Percentiles rank a stretch among this genome's conserved stretches.
These are phyloP conservation scores for Amanita thiersii DNA, from an alignment of 768 basidiomycete genomes.

Conservation along the genomic window DNA sequence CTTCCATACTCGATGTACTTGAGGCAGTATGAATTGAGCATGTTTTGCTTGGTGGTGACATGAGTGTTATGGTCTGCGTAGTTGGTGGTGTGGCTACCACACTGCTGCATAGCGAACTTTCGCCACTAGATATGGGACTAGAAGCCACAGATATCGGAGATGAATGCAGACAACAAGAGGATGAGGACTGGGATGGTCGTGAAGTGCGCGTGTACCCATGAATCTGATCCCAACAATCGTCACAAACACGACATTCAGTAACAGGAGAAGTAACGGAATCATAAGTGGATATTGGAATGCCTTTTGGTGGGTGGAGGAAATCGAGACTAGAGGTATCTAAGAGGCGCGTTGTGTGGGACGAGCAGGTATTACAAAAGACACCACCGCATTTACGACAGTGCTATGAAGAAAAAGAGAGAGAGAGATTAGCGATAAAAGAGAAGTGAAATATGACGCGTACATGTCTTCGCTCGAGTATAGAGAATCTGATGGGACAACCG, in stretches of 20 bases:
- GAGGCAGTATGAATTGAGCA: constrained; percentile 23
- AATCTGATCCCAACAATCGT: constrained; percentile 71
- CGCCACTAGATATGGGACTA: constrained; percentile 28
- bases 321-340: constrained; percentile 65
- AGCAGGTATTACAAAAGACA: constrained; percentile 62
- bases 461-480: constrained; percentile 68
- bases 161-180: constrained; percentile 18
- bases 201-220: constrained; percentile 46
- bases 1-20: constrained; percentile 25
- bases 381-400: constrained; percentile 85
- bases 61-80: constrained; percentile 15
- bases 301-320: constrained; percentile 67
- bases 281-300: constrained; percentile 49
- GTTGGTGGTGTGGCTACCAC: constrained; percentile 19
- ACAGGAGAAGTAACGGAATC: constrained; percentile 57
- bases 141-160: constrained; percentile 26
- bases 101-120: constrained; percentile 24
- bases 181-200: constrained; percentile 22
- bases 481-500: constrained; percentile 56
- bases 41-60: constrained; percentile 20
- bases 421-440: constrained; percentile 4
- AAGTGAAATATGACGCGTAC: constrained; percentile 34
- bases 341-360: constrained; percentile 49
- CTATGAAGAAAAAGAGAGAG: constrained; percentile 25
- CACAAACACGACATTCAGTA: constrained; percentile 55